Percentiles rank a stretch among this genome's conserved stretches.
phyloP scores from a whole-genome alignment of 768 basidiomycete genomes.

The Naganishia vishniacii region DNA sequence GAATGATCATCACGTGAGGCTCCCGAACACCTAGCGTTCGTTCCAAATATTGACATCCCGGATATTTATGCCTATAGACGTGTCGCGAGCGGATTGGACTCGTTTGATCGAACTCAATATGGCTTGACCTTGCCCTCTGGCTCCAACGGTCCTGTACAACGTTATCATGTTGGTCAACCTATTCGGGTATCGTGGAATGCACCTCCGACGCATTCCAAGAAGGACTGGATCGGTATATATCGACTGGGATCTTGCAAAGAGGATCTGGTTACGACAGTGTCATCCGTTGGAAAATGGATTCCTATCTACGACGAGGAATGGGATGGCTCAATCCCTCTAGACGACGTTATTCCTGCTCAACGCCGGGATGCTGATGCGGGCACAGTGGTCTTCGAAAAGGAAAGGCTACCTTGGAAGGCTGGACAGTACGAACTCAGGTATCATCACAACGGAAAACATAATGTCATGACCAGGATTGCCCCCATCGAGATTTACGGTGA shows the following conservation, averaged over 20 bases:
- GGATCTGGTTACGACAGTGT: conserved; percentile 71
- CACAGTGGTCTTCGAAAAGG: conserved; percentile 65
- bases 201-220: conserved; percentile 74
- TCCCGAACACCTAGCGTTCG: background rate
- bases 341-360: conserved; percentile 24
- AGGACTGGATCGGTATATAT: conserved; percentile 90
- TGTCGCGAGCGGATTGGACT: conserved; percentile 71
- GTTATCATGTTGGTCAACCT: conserved; percentile 85
- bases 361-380: conserved; percentile 51
- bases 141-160: conserved; percentile 44
- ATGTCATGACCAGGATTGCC: conserved; percentile 78
- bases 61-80: conserved; percentile 53
- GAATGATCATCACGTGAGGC: conserved; percentile 82
- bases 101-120: conserved; percentile 76
- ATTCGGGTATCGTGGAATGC: conserved; percentile 83
- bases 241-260: conserved; percentile 77
- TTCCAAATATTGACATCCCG: background rate
- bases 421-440: conserved; percentile 76
- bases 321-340: conserved; percentile 72
- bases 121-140: conserved; percentile 60
- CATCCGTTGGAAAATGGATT: conserved; percentile 84
- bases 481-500: conserved; percentile 84
- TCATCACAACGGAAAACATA: conserved; percentile 96
- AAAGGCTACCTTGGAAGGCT: conserved; percentile 75
- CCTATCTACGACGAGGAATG: conserved; percentile 88